Conservation (phyloP, 1,284 basidiomycete species). For the Rhodotorula mucilaginosa region DNA sequence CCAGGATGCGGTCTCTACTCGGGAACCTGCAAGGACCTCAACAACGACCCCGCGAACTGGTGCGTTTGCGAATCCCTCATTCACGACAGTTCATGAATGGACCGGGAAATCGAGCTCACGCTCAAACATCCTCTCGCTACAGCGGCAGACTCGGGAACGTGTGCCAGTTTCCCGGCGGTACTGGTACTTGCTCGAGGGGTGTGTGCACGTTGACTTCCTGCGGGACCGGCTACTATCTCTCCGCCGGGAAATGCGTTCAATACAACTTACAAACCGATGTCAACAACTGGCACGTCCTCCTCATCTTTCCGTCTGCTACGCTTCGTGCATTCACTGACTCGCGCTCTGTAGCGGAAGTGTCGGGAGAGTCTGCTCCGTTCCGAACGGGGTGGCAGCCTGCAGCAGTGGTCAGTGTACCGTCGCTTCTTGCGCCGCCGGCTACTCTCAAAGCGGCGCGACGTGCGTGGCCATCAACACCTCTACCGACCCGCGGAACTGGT, state of each 20-base stretch:
- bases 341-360: constrained; percentile 9
- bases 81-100: no score
- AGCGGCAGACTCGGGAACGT: constrained; percentile 26
- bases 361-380: constrained; percentile 16
- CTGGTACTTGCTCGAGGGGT: constrained; percentile 15
- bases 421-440: constrained; percentile 20
- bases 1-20: constrained; percentile 21
- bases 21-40: constrained; percentile 17
- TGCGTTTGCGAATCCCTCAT: neutral
- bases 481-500: constrained; percentile 15
- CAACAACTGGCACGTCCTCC: constrained; percentile 24
- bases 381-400: constrained; percentile 20
- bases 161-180: constrained; percentile 21
- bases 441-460: constrained; percentile 6
- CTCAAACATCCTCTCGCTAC: neutral
- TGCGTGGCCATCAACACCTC: constrained; percentile 18
- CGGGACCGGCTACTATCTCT: constrained; percentile 17
- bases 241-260: constrained; percentile 19
- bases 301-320: no score
- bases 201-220: constrained; percentile 22
- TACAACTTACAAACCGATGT: constrained; percentile 19
- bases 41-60: constrained; percentile 27
- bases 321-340: no score
- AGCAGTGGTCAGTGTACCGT: constrained; percentile 11
- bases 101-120: no score